A percentile compares a stretch with the other conserved stretches of the same genome.
Evolutionary conservation across 345 rosid genomes (phyloP).

Genomic region (rapeseed (Brassica napus)): DNA sequence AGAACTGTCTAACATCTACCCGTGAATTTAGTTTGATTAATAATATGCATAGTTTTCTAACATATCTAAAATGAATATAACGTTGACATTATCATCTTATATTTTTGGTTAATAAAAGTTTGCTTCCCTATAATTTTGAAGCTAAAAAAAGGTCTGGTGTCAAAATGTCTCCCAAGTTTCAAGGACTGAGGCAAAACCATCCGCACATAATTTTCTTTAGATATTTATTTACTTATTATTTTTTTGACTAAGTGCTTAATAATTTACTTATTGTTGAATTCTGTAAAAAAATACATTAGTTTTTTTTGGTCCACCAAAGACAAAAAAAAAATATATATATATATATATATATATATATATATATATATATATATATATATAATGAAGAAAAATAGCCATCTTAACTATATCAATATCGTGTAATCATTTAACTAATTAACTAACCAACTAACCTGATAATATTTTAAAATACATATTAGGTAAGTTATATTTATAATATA

Average conservation of each 20-base stretch:
- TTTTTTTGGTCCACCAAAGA: not conserved
- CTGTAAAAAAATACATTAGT: not conserved
- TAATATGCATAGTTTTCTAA: not conserved
- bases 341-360: too few relatives aligned
- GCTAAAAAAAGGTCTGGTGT: not conserved
- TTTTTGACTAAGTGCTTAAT: too few relatives aligned
- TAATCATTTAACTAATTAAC: constrained; percentile 37
- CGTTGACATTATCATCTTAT: not conserved
- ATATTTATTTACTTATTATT: not conserved
- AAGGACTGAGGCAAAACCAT: not conserved
- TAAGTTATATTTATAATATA: constrained; percentile 27
- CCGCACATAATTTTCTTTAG: not conserved
- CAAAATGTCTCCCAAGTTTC: not conserved
- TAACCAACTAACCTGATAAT: constrained; percentile 42
- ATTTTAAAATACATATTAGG: constrained; percentile 33
- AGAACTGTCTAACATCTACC: not conserved
- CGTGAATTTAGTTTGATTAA: not conserved
- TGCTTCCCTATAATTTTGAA: not conserved
- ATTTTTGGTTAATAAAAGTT: not conserved
- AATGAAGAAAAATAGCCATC: not conserved
- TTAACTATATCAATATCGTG: constrained; percentile 12
- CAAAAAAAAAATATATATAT: not conserved
- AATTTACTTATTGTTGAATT: not conserved
- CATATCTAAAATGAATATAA: not conserved
- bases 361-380: not conserved